Percentiles rank a stretch among this genome's conserved stretches.
These are phyloP conservation scores for Brasenia schreberi DNA, from an alignment of 164 flowering plant species.

Conservation along the genomic window DNA sequence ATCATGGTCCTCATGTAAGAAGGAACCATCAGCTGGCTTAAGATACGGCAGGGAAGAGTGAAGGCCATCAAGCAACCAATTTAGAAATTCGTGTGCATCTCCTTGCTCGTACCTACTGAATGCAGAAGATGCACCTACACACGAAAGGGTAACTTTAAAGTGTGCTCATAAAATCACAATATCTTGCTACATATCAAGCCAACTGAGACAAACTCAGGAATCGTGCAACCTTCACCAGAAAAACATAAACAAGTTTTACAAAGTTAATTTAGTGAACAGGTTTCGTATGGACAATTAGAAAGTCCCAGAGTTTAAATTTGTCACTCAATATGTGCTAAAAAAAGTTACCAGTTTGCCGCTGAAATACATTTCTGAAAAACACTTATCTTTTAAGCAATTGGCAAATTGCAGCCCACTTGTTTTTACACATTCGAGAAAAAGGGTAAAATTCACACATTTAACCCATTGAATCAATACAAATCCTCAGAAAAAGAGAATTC, in stretches of 20 bases:
- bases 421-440: too few relatives aligned
- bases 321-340: too few relatives aligned
- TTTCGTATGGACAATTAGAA: too few relatives aligned
- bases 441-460: too few relatives aligned
- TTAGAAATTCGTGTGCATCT: conserved; percentile 97
- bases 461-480: too few relatives aligned
- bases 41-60: conserved; percentile 26
- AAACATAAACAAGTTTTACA: neutral
- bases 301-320: too few relatives aligned
- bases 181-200: neutral
- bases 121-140: conserved; percentile 42
- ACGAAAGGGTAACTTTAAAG: conserved; percentile 1
- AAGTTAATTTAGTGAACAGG: neutral
- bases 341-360: too few relatives aligned
- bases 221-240: neutral
- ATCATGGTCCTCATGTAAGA: conserved; percentile 8
- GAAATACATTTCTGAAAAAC: too few relatives aligned
- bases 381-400: too few relatives aligned
- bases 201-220: neutral
- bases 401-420: too few relatives aligned
- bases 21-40: neutral
- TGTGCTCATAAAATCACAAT: neutral
- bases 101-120: conserved; percentile 60
- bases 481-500: too few relatives aligned
- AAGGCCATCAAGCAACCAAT: conserved; percentile 64